Conservation (phyloP, 169 alveolate genomes). For the Perkinsus olseni region DNA sequence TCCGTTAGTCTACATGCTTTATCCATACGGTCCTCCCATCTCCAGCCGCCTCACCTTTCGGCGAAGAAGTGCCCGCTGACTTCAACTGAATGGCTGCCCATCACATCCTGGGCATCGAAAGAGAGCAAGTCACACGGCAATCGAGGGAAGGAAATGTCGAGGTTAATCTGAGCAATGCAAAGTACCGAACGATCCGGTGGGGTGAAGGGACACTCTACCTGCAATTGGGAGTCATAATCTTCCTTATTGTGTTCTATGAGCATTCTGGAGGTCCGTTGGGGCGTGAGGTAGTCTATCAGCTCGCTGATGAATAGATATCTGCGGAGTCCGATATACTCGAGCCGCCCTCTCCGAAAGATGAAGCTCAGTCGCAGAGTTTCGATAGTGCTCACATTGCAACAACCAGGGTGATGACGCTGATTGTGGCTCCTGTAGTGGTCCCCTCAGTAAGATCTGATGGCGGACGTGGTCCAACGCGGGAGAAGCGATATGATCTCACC, state of each 20-base stretch:
- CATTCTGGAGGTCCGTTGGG: slow-evolving; percentile 53
- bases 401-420: slow-evolving; percentile 47
- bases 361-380: too few species aligned
- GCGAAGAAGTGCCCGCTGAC: slow-evolving; percentile 55
- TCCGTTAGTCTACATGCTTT: not conserved
- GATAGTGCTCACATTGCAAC: slow-evolving; percentile 20
- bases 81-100: slow-evolving; percentile 68
- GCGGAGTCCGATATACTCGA: not conserved
- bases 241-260: slow-evolving; percentile 48
- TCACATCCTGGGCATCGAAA: slow-evolving; percentile 64
- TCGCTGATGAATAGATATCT: slow-evolving; percentile 48
- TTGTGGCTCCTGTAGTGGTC: slow-evolving; percentile 64
- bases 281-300: slow-evolving; percentile 40
- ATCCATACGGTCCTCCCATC: slow-evolving; percentile 21
- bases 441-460: slow-evolving; percentile 55
- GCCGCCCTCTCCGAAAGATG: too few species aligned
- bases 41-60: slow-evolving; percentile 38
- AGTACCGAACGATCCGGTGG: not conserved
- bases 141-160: slow-evolving; percentile 57
- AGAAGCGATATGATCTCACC: not conserved
- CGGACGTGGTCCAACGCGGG: not conserved
- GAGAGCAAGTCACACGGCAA: slow-evolving; percentile 66
- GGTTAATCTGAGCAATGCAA: slow-evolving; percentile 28
- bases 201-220: not conserved
- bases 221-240: slow-evolving; percentile 46